These are phyloP conservation scores for Penstemon newberryi DNA, from an alignment of 257 asterid genomes.

Conservation along the genomic window DNA sequence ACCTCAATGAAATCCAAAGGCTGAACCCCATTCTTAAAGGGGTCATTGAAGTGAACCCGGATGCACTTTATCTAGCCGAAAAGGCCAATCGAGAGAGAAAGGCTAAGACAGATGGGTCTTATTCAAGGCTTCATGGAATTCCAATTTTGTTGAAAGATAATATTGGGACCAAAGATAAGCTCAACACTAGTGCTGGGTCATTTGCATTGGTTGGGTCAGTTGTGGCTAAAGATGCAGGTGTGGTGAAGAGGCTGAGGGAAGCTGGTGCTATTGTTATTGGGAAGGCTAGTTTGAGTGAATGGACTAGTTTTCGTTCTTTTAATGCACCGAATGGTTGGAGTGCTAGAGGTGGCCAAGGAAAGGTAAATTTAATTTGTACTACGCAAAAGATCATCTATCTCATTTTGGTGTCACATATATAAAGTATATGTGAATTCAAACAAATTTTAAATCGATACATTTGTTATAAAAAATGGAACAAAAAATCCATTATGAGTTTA, in stretches of 20 bases:
- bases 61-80: conserved; percentile 50
- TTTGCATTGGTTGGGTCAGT: conserved; percentile 58
- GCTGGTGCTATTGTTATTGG: conserved; percentile 78
- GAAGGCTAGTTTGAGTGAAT: conserved; percentile 74
- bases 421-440: conserved; percentile 28
- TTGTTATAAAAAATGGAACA: too few relatives aligned
- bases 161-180: conserved; percentile 56
- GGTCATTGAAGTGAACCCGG: conserved; percentile 69
- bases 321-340: conserved; percentile 68
- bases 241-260: conserved; percentile 56
- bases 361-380: conserved; percentile 42
- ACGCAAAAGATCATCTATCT: conserved; percentile 28
- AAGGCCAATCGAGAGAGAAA: conserved; percentile 43
- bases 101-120: conserved; percentile 20
- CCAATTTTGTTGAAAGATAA: conserved; percentile 77
- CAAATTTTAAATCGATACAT: conserved; percentile 13
- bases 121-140: conserved; percentile 48
- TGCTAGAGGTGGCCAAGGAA: conserved; percentile 63
- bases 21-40: conserved; percentile 64
- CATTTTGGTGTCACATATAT: conserved; percentile 42
- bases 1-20: conserved; percentile 43
- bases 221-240: conserved; percentile 64
- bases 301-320: conserved; percentile 51
- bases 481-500: too few relatives aligned
- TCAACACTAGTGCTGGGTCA: conserved; percentile 67